A percentile compares a stretch with the other conserved stretches of the same genome.
phyloP scores from a whole-genome alignment of 176 grass and related monocot species.

The Oryza punctata region DNA sequence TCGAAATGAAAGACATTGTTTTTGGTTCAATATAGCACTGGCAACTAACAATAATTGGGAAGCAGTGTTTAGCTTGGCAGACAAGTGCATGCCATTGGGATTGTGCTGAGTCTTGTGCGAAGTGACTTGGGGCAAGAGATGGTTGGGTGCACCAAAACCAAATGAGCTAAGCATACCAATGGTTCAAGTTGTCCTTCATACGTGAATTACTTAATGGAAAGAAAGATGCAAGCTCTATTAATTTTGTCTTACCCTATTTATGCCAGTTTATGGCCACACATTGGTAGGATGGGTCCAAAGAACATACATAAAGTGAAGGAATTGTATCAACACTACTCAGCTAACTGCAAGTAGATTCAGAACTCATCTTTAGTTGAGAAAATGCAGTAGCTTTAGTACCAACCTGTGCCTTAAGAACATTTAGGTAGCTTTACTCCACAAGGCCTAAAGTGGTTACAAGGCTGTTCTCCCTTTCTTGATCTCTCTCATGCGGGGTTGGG shows the following conservation, averaged over 20 bases:
- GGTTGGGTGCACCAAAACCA: slow-evolving; percentile 28
- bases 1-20: background rate
- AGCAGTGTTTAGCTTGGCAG: slow-evolving; percentile 5
- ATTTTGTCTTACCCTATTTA: background rate
- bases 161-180: slow-evolving; percentile 13
- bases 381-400: background rate
- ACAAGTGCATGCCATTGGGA: background rate
- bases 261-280: slow-evolving; percentile 7
- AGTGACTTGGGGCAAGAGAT: slow-evolving; percentile 2
- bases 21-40: background rate
- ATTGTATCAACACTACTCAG: background rate
- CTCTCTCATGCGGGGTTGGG: background rate
- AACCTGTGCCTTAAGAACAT: background rate
- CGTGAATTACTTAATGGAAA: background rate
- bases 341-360: background rate
- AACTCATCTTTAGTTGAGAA: background rate
- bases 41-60: background rate
- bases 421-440: background rate
- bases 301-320: background rate
- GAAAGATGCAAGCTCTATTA: slow-evolving; percentile 11
- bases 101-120: background rate
- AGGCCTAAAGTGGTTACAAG: background rate
- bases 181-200: slow-evolving; percentile 23
- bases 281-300: slow-evolving; percentile 11
- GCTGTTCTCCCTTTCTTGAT: background rate